phyloP scores from a whole-genome alignment of 176 grass and related monocot species.

The Aegilops sharonensis region DNA sequence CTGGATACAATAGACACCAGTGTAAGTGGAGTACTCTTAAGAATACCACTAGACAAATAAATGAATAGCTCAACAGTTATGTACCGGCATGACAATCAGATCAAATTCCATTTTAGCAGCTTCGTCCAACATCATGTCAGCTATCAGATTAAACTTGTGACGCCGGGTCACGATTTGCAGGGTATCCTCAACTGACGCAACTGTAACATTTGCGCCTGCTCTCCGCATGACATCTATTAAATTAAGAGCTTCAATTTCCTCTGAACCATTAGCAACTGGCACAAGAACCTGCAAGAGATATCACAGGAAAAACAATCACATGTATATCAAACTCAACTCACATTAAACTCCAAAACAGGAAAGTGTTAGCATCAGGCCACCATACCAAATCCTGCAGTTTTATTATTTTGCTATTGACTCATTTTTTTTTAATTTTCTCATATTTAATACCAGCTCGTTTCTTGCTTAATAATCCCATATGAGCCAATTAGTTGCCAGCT shows the following conservation, averaged over 20 bases:
- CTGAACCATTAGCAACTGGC: conserved; percentile 89
- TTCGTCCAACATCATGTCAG: conserved; percentile 81
- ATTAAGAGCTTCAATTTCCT: conserved; percentile 89
- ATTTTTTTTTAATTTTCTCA: background rate
- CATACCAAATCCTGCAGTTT: background rate
- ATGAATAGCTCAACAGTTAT: background rate
- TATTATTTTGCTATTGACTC: background rate
- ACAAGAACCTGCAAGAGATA: conserved; percentile 70
- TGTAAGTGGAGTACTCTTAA: conserved; percentile 13
- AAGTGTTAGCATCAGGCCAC: background rate
- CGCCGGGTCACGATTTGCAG: conserved; percentile 73
- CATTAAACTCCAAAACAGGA: conserved; percentile 16
- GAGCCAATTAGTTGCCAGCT: conserved; percentile 18
- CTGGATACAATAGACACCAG: conserved; percentile 23
- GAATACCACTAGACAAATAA: background rate
- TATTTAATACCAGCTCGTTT: background rate
- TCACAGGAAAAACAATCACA: background rate
- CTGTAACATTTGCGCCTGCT: conserved; percentile 76
- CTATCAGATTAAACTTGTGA: conserved; percentile 82
- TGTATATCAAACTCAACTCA: background rate
- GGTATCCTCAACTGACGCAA: conserved; percentile 78
- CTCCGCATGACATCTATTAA: conserved; percentile 81
- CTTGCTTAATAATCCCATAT: background rate
- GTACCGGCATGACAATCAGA: conserved; percentile 90
- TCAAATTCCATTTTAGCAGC: conserved; percentile 70